Evolutionary conservation across 2,329 filamentous ascomycete species (phyloP), one percentile per base, ranked within the genome.

Genomic region (Laburnicola sp.): DNA sequence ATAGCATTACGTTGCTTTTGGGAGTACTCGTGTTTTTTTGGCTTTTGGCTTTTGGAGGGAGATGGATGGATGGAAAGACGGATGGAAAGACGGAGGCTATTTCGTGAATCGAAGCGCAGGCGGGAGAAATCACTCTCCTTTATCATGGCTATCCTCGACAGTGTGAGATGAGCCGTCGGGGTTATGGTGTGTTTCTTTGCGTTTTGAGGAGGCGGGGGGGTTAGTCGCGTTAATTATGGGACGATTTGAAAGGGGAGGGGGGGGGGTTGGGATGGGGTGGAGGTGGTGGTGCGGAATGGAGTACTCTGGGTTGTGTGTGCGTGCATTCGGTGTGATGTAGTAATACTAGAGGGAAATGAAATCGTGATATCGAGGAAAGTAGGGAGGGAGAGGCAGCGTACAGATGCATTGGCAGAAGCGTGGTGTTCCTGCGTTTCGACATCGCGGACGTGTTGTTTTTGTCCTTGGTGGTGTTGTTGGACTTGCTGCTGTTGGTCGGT

Each of bases 361-460:
- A n/a, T 31, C 30, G 25, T 25, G 11, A 25, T 2, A 32, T 25
- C 35, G 10, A 44, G 35, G 45, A 22, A 31, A 44, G 9, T 46
- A 21, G 34, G 27, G 37, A n/a, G 9, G 35, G 45, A 23, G 32
- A 22, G 16, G 31, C 21, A 32, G 37, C 59, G 2, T 62, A 69
- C 67, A 30, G 62, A 65, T 6, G 70, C 70, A 32, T 61, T 68
- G 0, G 69, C 70, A 28, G 59, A 65, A 0, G 66, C 63, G 30
- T 65, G 54, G 30, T 68, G 63, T 50, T 72, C 68, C 6, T 66
- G 58, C 6, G 62, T 62, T 30, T 71, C 63, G 2, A 60, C 56
- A 8, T 63, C 58, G 6, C 57, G 55, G 2, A 56, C 57, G 31
- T 59, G 52, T 27, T 63, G 58, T 22, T 50, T 11, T 34, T 54